A percentile compares a stretch with the other conserved stretches of the same genome.
Evolutionary conservation across 441 rosid genomes (phyloP).

Genomic region (Erodium moschatum): DNA sequence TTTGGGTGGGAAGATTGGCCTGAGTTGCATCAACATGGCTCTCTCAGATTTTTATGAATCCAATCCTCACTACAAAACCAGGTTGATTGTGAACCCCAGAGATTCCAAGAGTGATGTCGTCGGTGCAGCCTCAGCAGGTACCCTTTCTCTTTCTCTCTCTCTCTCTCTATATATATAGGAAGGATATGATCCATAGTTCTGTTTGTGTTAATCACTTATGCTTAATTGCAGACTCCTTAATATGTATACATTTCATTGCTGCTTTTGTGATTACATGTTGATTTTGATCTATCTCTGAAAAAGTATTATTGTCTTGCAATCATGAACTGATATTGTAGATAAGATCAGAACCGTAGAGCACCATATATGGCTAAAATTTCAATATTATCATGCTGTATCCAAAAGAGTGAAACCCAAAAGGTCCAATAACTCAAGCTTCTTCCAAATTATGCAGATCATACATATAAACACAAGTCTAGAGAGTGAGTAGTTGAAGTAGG

Average conservation of each 20-base stretch:
- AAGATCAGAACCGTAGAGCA: too few species aligned
- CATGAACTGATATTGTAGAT: too few species aligned
- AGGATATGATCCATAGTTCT: neutral
- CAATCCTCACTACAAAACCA: neutral
- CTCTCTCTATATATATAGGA: too few species aligned
- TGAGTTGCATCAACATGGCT: slow-evolving; percentile 3
- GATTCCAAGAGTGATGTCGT: neutral
- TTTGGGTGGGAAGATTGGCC: neutral
- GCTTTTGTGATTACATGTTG: neutral
- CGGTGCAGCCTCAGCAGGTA: slow-evolving; percentile 3
- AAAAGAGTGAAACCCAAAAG: neutral
- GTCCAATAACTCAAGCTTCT: neutral
- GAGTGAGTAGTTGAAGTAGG: neutral
- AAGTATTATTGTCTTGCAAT: too few species aligned
- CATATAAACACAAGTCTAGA: neutral
- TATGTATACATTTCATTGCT: neutral
- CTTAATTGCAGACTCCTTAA: neutral
- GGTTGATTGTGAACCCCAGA: neutral
- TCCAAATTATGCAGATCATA: neutral
- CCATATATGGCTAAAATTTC: too few species aligned
- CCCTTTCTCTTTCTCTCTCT: neutral
- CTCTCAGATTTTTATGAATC: neutral
- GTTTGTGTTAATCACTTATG: neutral
- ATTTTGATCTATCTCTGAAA: too few species aligned
- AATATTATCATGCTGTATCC: too few species aligned